phyloP scores from a whole-genome alignment of 129 eudicot species.

The Calendula officinalis region DNA sequence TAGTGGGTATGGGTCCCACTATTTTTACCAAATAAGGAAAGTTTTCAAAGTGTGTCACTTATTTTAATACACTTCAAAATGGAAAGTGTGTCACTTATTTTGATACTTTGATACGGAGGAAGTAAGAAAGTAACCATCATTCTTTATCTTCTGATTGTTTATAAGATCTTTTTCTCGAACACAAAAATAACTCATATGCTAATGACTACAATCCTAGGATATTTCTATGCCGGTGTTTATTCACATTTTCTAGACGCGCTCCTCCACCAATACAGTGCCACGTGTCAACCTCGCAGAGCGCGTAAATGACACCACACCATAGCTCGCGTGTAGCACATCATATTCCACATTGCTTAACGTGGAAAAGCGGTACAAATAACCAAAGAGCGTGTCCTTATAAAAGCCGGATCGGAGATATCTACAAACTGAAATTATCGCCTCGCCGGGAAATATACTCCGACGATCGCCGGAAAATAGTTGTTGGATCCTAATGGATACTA shows the following conservation, averaged over 20 bases:
- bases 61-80: too few species aligned
- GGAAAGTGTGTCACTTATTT: too few species aligned
- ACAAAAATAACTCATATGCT: not conserved
- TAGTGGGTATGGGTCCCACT: too few species aligned
- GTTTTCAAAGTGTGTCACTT: too few species aligned
- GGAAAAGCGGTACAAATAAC: constrained; percentile 3
- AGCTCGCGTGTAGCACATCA: not conserved
- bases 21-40: too few species aligned
- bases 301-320: not conserved
- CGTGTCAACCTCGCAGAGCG: not conserved
- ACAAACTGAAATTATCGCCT: not conserved
- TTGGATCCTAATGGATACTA: constrained; percentile 13
- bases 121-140: too few species aligned
- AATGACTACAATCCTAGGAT: not conserved
- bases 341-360: constrained; percentile 9
- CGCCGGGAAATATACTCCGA: constrained; percentile 1
- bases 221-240: constrained; percentile 4
- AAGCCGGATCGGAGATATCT: constrained; percentile 1
- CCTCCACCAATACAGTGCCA: not conserved
- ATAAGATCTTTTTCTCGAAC: constrained; percentile 7
- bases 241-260: constrained; percentile 14
- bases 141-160: constrained; percentile 1
- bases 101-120: too few species aligned
- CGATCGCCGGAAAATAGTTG: not conserved
- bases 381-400: constrained; percentile 2